Base-by-base conservation (phyloP, 495 filamentous ascomycete species). In the Filosporella fistucella region DNA sequence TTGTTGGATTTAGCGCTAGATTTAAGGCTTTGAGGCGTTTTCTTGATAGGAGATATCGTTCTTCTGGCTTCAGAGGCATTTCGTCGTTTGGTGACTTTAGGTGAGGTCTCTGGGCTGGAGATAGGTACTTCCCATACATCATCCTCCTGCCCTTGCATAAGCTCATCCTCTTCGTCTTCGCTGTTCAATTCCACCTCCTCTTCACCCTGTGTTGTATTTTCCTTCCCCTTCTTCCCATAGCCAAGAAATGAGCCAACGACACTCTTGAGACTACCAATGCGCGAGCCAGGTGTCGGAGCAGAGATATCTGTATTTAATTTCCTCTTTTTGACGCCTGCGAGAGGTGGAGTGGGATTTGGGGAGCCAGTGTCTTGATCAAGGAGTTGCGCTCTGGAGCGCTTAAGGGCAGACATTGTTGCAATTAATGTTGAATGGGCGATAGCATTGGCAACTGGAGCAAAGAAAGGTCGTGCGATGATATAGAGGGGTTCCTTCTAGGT, bases 281-380 rank as follows among this genome's bases (percentile, higher is more conserved):
- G 11, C n/a, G 45, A 25, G 4, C 32, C 32, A 12, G 18, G 21
- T 10, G 1, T 22, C n/a, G 53, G 21, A 1, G 50, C 28, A n/a
- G 47, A 51, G 10, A 28, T 42, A 39, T 40, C 14, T 1, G 22
- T 30, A 29, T 47, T 52, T 23, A 51, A 20, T 30, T 54, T 60
- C 25, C 54, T 38, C 37, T 42, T 44, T 36, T 60, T 60, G 10
- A 25, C 9, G 18, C 18, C 41, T 12, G 44, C 33, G 7, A 44
- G 26, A 20, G 54, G 54, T 25, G 51, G 49, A 2, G 3, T 14
- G 18, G 12, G 14, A 1, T 8, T 41, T 16, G 41, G 17, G 9
- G 42, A 40, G 17, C 42, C 36, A 36, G 49, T 47, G 24, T 55
- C 52, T 7, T 49, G 21, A 0, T 50, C 46, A 20, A 14, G 21